Conservation (phyloP, 2,329 filamentous ascomycete genomes). For the Hirsutella minnesotensis region DNA sequence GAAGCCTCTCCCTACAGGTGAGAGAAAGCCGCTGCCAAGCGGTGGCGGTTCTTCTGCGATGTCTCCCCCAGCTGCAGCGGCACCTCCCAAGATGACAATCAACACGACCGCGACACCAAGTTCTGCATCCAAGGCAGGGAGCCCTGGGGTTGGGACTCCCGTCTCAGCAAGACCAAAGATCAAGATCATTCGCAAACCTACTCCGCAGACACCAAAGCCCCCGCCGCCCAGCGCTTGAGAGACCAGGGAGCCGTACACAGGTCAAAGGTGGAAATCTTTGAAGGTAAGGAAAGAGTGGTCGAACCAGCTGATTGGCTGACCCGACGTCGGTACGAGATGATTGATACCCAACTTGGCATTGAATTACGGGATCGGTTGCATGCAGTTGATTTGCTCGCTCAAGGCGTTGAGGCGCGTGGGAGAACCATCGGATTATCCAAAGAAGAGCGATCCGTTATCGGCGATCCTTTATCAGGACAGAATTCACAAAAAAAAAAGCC, state of each 20-base stretch:
- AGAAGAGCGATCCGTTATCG: too few species aligned
- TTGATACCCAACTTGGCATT: too few species aligned
- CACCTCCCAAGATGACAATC: slow-evolving; percentile 15
- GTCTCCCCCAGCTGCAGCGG: slow-evolving; percentile 11
- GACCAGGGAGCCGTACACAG: not conserved
- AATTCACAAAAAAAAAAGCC: too few species aligned
- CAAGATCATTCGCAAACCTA: slow-evolving; percentile 25
- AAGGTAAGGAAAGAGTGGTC: too few species aligned
- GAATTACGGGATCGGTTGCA: too few species aligned
- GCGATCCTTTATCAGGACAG: too few species aligned
- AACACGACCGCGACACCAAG: slow-evolving; percentile 10
- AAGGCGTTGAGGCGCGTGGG: too few species aligned
- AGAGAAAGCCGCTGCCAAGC: slow-evolving; percentile 21
- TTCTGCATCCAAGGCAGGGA: slow-evolving; percentile 12
- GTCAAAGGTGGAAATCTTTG: not conserved
- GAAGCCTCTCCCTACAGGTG: slow-evolving; percentile 23
- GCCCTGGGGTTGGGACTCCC: slow-evolving; percentile 13
- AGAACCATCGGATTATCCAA: too few species aligned
- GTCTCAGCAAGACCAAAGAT: slow-evolving; percentile 20
- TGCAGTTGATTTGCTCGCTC: too few species aligned
- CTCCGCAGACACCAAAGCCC: slow-evolving; percentile 11
- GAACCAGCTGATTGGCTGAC: too few species aligned
- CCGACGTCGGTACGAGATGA: too few species aligned
- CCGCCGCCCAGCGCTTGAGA: slow-evolving; percentile 5
- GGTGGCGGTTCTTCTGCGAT: slow-evolving; percentile 11